Base-by-base conservation (phyloP, 306 rosid species). In the Vicia villosa region DNA sequence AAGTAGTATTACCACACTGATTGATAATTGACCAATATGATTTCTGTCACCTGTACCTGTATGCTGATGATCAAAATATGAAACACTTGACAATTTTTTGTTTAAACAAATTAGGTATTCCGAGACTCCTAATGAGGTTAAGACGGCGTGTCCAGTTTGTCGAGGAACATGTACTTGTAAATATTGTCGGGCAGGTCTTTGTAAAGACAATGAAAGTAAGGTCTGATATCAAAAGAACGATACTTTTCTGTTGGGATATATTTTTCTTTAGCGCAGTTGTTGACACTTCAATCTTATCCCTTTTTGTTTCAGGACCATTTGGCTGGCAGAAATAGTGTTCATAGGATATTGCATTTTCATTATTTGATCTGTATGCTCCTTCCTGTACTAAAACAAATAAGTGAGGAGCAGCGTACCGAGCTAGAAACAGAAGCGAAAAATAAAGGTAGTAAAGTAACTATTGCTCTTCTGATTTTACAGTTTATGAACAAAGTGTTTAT, bases 101-200 rank as follows among this genome's bases (percentile, higher is more conserved):
- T 73, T 65, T 66, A 69, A 76, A 58, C 21, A 64, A 68, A 75
- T 63, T 68, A 89, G 99, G 88, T 87, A 87, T 77, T 91, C 87
- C 72, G 95, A 84, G 28, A 89, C 89, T 7, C 91, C 83, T 84
- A 86, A 91, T 70, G 97, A 89, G 81, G 95, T 89, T 62, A 87
- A 84, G 86, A 79, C 57, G 82, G 96, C 92, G 45, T 95, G 99
- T 73, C 99, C 99, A 10, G 99, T 91, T 64, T 95, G 99, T 70
- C 92, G 89, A 66, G 83, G 89, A 83, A 83, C 86, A 72, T 95
- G 99, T 84, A 74, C 89, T 63, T 95, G 99, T 77, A 89, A 89
- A 84, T 87, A 91, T 79, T 95, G 99, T 77, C 77, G 80, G 72
- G 81, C 79, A 71, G 83, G 79, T 83, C 90, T 81, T 74, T 72